Evolutionary conservation across 164 flowering plant genomes (phyloP), one percentile per base, ranked within the genome.

Genomic region (Paratinospora sagittata): DNA sequence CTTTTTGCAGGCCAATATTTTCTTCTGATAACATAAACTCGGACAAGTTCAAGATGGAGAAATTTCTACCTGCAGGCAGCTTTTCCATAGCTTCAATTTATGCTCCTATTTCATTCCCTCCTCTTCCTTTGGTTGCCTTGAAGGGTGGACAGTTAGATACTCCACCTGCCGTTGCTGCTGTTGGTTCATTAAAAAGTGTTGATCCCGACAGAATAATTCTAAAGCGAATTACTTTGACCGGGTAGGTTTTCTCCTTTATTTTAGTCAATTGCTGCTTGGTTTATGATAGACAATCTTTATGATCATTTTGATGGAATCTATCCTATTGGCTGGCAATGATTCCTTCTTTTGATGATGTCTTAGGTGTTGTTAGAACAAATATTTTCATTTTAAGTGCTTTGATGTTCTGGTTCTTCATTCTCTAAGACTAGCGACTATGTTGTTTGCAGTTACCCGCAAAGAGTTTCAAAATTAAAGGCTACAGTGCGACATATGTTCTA

Each of bases 31-130:
- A 75, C 78, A 78, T 90, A 7, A 89, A 85, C 72, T 82, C 96
- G 43, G 92, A 86, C 77, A 92, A 92, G 85, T 90, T 89, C 81
- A 95, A 92, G 82, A 88, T 91, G 99, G 99, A 95, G 84, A 91
- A 92, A 67, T 95, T 92, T 86, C 92, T 95, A 66, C 97, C 91
- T 78, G 79, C 94, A 3, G 98, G 99, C 24, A 78, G 87, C 37
- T 92, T 89, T 79, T 89, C 91, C 19, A 63, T 92, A 13, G 99
- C 99, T 74, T 92, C 99, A 57, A 78, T 90, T 60, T 92, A 84
- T 78, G 98, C 95, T 39, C 99, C 99, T 16, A 85, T 95, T 71
- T 92, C 89, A 11, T 92, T 95, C 83, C 88, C 91, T 74, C 83
- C 97, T 68, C 89, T 88, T 72, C 97, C 96, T 74, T 70, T 91